These are phyloP conservation scores for Myxozyma lipomycoides DNA, from an alignment of 805 yeast species.

Conservation along the genomic window DNA sequence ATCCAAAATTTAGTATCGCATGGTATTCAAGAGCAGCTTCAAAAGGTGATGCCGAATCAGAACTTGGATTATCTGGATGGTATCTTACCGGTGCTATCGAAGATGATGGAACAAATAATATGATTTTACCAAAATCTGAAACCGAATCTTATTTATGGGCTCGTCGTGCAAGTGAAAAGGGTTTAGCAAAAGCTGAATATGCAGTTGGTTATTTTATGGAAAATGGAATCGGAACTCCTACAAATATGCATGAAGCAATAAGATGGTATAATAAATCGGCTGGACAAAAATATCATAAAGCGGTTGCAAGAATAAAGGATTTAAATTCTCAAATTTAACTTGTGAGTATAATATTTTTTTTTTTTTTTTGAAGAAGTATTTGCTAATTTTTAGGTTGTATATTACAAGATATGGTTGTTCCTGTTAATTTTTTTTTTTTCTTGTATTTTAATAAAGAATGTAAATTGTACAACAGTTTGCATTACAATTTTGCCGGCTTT, in stretches of 20 bases:
- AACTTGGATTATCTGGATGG: conserved; percentile 75
- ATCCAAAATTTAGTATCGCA: conserved; percentile 58
- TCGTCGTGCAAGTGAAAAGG: conserved; percentile 61
- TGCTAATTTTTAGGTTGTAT: too few relatives aligned
- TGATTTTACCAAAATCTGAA: conserved; percentile 55
- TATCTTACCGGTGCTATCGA: conserved; percentile 60
- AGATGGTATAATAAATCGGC: conserved; percentile 61
- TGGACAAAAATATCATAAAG: conserved; percentile 32
- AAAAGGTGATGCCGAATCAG: conserved; percentile 58
- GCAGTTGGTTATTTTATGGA: conserved; percentile 68
- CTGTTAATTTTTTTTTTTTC: too few relatives aligned
- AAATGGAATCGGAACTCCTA: conserved; percentile 61
- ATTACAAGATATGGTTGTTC: too few relatives aligned
- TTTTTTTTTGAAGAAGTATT: too few relatives aligned
- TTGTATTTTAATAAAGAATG: too few relatives aligned
- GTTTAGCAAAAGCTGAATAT: conserved; percentile 64
- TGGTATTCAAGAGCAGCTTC: conserved; percentile 72
- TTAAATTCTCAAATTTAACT: not conserved
- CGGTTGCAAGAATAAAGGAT: conserved; percentile 17
- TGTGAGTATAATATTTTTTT: not conserved
- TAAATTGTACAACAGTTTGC: too few relatives aligned
- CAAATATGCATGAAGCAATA: conserved; percentile 48
- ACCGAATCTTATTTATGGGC: conserved; percentile 77
- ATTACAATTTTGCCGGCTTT: conserved; percentile 20
- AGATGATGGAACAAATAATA: too few relatives aligned